A percentile compares a stretch with the other conserved stretches of the same genome.
These are phyloP conservation scores for Ophiocordyceps sinensis DNA, from an alignment of 2,329 filamentous ascomycete genomes.

Conservation along the genomic window DNA sequence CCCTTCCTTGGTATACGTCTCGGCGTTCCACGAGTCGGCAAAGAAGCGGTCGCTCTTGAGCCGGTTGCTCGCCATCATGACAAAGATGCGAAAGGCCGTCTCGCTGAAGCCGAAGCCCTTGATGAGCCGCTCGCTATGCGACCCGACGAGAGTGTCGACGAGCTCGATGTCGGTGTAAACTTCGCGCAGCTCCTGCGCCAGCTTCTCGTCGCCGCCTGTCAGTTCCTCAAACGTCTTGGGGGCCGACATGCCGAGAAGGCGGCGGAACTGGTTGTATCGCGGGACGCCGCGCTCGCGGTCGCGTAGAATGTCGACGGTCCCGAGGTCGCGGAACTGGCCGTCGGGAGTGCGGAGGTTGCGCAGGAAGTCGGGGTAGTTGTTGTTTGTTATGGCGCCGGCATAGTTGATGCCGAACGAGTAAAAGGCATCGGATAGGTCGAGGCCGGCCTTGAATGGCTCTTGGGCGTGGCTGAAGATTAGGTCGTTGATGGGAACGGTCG, in stretches of 20 bases:
- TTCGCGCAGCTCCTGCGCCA: slow-evolving; percentile 12
- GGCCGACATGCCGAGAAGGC: slow-evolving; percentile 22
- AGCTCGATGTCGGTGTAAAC: background rate
- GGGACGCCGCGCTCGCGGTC: slow-evolving; percentile 32
- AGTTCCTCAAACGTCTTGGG: slow-evolving; percentile 19
- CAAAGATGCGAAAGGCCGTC: slow-evolving; percentile 1
- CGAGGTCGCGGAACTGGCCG: slow-evolving; percentile 24
- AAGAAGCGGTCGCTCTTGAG: slow-evolving; percentile 1
- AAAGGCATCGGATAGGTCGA: background rate
- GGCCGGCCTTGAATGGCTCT: background rate
- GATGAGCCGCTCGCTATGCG: slow-evolving; percentile 1
- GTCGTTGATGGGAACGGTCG: background rate
- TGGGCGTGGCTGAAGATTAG: background rate
- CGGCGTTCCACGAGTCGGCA: background rate
- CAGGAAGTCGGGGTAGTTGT: slow-evolving; percentile 13
- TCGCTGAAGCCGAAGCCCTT: slow-evolving; percentile 1
- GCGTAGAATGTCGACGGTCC: slow-evolving; percentile 29
- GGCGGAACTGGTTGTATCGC: slow-evolving; percentile 28
- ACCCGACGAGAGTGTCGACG: background rate
- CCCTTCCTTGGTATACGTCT: slow-evolving; percentile 1
- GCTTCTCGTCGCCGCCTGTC: slow-evolving; percentile 13
- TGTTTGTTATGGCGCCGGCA: slow-evolving; percentile 1
- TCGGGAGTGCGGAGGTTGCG: slow-evolving; percentile 25
- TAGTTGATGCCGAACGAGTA: slow-evolving; percentile 2
- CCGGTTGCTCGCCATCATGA: slow-evolving; percentile 1